Conservation (phyloP, 2,329 filamentous ascomycete species). For the Cordyceps cateniannulata region DNA sequence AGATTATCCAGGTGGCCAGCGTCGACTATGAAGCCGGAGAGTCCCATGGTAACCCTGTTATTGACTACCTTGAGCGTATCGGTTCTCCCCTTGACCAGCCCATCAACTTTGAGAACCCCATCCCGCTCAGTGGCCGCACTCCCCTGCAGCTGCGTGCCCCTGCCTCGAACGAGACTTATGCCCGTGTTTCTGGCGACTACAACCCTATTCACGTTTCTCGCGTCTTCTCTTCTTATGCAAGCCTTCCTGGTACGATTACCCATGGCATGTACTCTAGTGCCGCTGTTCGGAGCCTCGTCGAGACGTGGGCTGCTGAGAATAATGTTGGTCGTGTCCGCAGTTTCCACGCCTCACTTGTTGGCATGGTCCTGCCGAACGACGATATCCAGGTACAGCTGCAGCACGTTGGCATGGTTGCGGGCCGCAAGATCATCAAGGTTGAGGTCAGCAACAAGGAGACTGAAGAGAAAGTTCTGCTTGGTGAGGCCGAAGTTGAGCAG, state of each 20-base stretch:
- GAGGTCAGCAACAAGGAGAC: slow-evolving; percentile 93
- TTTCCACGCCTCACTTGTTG: slow-evolving; percentile 94
- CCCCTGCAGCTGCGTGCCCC: slow-evolving; percentile 85
- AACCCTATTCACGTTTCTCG: slow-evolving; percentile 98
- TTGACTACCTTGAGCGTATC: slow-evolving; percentile 90
- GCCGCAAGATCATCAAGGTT: slow-evolving; percentile 98
- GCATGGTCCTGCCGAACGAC: slow-evolving; percentile 97
- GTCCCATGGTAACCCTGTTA: slow-evolving; percentile 92
- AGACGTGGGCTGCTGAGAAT: slow-evolving; percentile 99
- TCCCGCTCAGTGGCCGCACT: slow-evolving; percentile 87
- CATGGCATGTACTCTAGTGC: slow-evolving; percentile 99
- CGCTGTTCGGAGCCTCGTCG: slow-evolving; percentile 88
- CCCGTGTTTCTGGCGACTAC: slow-evolving; percentile 94
- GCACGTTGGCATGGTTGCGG: slow-evolving; percentile 95
- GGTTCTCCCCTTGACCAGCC: slow-evolving; percentile 93
- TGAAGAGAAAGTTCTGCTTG: slow-evolving; percentile 91
- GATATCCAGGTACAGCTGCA: slow-evolving; percentile 91
- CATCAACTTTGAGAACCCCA: slow-evolving; percentile 94
- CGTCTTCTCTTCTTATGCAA: slow-evolving; percentile 93
- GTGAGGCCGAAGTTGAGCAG: slow-evolving; percentile 96
- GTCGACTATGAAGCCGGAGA: slow-evolving; percentile 89
- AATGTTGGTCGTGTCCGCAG: slow-evolving; percentile 94
- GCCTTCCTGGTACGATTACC: slow-evolving; percentile 92
- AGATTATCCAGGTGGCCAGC: slow-evolving; percentile 93
- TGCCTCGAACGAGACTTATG: slow-evolving; percentile 95